Conservation (phyloP, 2,329 filamentous ascomycete genomes). For the Cladosporium sphaerospermum region DNA sequence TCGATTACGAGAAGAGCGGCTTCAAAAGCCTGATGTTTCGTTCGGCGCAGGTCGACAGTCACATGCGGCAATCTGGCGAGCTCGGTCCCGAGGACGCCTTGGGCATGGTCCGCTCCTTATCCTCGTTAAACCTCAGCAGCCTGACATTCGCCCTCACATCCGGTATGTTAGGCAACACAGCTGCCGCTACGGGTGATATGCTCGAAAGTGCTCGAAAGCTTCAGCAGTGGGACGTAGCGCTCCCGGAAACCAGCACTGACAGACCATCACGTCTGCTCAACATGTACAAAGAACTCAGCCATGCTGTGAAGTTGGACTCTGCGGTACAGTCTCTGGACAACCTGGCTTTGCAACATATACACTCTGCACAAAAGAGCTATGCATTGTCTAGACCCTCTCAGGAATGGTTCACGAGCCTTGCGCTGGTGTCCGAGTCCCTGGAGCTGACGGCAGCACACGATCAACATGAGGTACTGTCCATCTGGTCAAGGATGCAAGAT, state of each 20-base stretch:
- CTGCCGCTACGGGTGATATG: slow-evolving; percentile 61
- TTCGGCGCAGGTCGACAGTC: slow-evolving; percentile 83
- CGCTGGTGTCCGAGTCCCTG: slow-evolving; percentile 73
- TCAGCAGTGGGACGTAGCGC: slow-evolving; percentile 77
- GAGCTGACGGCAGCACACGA: slow-evolving; percentile 56
- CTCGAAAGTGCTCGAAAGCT: slow-evolving; percentile 74
- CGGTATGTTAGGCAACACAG: slow-evolving; percentile 55
- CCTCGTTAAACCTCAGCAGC: slow-evolving; percentile 75
- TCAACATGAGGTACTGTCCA: slow-evolving; percentile 53
- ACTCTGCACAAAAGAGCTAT: not conserved
- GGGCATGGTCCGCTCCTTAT: slow-evolving; percentile 69
- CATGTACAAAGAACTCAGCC: slow-evolving; percentile 65
- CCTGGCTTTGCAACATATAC: not conserved
- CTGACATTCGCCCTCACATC: slow-evolving; percentile 70
- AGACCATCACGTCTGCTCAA: slow-evolving; percentile 33
- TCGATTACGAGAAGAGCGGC: slow-evolving; percentile 86
- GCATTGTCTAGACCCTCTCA: slow-evolving; percentile 11
- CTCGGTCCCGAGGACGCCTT: slow-evolving; percentile 55
- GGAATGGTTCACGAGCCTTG: slow-evolving; percentile 47
- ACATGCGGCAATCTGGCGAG: slow-evolving; percentile 58
- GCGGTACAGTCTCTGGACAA: not conserved
- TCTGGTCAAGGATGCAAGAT: slow-evolving; percentile 57
- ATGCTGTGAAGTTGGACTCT: slow-evolving; percentile 7
- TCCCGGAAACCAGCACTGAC: not conserved
- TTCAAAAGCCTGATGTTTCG: slow-evolving; percentile 83